Evolutionary conservation across 495 filamentous ascomycete species (phyloP).

Genomic region (Penicillium fimorum): DNA sequence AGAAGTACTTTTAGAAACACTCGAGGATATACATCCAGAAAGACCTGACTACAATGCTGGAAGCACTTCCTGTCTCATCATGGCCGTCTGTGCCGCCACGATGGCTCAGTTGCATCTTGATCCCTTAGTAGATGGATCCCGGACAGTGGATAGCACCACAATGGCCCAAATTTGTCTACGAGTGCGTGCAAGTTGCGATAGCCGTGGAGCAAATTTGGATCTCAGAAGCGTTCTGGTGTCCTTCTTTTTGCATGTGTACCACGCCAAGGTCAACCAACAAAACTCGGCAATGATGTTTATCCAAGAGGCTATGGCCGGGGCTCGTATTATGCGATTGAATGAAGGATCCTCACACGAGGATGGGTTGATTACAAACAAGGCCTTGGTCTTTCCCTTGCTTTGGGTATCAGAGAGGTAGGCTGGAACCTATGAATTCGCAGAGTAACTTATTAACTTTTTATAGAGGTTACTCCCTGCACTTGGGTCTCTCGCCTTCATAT

Average conservation of each 20-base stretch:
- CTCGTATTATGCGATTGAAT: conserved; percentile 27
- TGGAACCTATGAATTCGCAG: background rate
- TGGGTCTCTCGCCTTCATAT: conserved; percentile 32
- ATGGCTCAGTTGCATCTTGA: conserved; percentile 35
- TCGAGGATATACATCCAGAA: conserved; percentile 19
- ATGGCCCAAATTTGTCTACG: conserved; percentile 28
- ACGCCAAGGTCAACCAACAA: conserved; percentile 34
- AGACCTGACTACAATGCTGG: background rate
- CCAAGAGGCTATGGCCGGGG: conserved; percentile 30
- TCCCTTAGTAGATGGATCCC: conserved; percentile 12
- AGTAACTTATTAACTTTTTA: background rate
- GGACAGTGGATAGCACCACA: conserved; percentile 17
- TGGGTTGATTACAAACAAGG: conserved; percentile 23
- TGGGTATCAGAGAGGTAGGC: conserved; percentile 37
- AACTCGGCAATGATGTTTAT: conserved; percentile 35
- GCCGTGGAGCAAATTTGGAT: conserved; percentile 17
- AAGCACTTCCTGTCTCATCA: conserved; percentile 20
- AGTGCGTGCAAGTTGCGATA: conserved; percentile 15
- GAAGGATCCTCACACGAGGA: background rate
- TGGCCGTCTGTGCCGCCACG: conserved; percentile 34
- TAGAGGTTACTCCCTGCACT: conserved; percentile 34
- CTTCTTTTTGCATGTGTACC: conserved; percentile 38
- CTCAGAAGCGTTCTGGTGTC: conserved; percentile 25
- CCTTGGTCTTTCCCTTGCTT: conserved; percentile 29
- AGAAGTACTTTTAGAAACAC: conserved; percentile 14